phyloP scores from a whole-genome alignment of 208 protist species.

The Angomonas ambiguus region DNA sequence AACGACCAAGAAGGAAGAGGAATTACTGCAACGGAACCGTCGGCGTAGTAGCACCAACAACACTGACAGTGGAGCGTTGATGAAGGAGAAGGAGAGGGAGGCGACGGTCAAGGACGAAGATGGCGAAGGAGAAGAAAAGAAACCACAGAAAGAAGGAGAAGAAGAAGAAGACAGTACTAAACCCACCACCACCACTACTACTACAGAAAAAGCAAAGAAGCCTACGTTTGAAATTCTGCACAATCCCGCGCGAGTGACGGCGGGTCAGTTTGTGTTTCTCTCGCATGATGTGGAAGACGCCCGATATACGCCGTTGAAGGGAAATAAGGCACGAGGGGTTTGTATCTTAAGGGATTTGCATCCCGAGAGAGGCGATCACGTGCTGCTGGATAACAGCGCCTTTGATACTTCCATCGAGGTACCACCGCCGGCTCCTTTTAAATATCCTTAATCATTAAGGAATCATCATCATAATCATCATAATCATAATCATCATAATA shows the following conservation, averaged over 20 bases:
- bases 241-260: slow-evolving; percentile 80
- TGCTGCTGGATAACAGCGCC: slow-evolving; percentile 42
- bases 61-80: not conserved
- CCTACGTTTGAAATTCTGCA: slow-evolving; percentile 53
- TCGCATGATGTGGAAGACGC: slow-evolving; percentile 48
- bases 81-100: not conserved
- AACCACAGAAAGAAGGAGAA: not conserved
- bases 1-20: slow-evolving; percentile 82
- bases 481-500: not conserved
- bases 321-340: slow-evolving; percentile 55
- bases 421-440: slow-evolving; percentile 69
- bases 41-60: slow-evolving; percentile 8
- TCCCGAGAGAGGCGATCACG: slow-evolving; percentile 42
- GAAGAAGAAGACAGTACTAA: slow-evolving; percentile 23
- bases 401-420: slow-evolving; percentile 52
- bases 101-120: slow-evolving; percentile 11
- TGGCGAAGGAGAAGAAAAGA: slow-evolving; percentile 4
- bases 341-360: slow-evolving; percentile 74
- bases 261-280: slow-evolving; percentile 66
- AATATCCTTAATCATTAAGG: slow-evolving; percentile 52
- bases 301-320: slow-evolving; percentile 73
- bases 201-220: slow-evolving; percentile 17
- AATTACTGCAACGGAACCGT: slow-evolving; percentile 62
- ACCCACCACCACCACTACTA: too few species aligned
- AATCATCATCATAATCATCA: not conserved